These are phyloP conservation scores for Podila horticola DNA, from an alignment of 192 early-diverging fungal genomes.

Conservation along the genomic window DNA sequence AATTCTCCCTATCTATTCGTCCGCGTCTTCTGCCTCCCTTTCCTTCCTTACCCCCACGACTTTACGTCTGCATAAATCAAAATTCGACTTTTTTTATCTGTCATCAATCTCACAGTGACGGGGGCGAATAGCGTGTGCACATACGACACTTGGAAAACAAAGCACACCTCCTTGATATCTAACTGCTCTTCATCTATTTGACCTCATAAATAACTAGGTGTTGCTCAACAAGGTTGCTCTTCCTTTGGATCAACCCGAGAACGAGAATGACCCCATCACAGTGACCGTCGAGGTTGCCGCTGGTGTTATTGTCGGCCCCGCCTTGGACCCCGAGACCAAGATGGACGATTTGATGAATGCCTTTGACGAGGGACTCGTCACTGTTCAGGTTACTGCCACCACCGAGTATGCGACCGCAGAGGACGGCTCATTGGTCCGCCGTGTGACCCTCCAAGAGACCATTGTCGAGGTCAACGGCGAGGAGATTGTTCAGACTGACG, in stretches of 20 bases:
- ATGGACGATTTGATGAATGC: conserved; percentile 52
- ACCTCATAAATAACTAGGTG: conserved; percentile 36
- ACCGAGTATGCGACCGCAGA: conserved; percentile 53
- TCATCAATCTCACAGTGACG: background rate
- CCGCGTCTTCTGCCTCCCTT: background rate
- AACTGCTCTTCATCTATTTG: background rate
- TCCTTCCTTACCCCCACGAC: background rate
- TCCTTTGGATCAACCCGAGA: conserved; percentile 50
- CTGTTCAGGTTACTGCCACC: conserved; percentile 61
- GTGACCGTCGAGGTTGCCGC: conserved; percentile 31
- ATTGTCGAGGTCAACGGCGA: conserved; percentile 66
- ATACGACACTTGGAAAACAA: background rate
- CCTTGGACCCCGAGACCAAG: conserved; percentile 53
- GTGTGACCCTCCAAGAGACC: conserved; percentile 56
- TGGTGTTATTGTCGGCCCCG: conserved; percentile 50
- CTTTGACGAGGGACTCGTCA: conserved; percentile 64
- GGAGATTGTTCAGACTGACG: conserved; percentile 61
- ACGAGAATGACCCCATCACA: conserved; percentile 35
- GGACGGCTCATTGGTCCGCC: conserved; percentile 58
- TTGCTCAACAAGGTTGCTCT: conserved; percentile 62
- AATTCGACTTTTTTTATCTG: background rate
- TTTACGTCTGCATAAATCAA: background rate
- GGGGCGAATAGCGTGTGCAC: background rate
- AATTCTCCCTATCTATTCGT: background rate
- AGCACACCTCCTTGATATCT: conserved; percentile 10